phyloP scores from a whole-genome alignment of 23 red algal species.

The Pyropia yezoensis region DNA sequence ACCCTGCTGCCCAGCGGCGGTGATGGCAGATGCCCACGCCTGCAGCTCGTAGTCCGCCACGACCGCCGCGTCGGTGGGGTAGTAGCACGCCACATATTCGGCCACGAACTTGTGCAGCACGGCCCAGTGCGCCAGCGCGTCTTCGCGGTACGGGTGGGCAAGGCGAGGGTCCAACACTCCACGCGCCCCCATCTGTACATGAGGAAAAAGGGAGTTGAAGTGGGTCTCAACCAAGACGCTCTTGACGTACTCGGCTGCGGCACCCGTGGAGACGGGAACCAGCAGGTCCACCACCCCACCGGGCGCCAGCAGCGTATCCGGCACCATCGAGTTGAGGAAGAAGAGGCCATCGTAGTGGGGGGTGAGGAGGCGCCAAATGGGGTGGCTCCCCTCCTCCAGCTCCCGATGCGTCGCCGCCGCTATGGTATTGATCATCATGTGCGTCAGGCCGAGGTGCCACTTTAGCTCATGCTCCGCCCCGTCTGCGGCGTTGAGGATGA shows the following conservation, averaged over 20 bases:
- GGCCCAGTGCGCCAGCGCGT: conserved; percentile 3
- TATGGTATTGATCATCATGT: conserved; percentile 5
- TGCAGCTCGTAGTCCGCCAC: conserved; percentile 7
- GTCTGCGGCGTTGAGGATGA: conserved; percentile 8
- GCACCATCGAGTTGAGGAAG: conserved; percentile 10
- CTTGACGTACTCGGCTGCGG: conserved; percentile 7
- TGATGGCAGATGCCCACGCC: conserved; percentile 1
- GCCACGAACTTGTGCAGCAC: background rate
- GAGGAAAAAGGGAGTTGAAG: conserved; percentile 27
- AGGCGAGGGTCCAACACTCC: conserved; percentile 8
- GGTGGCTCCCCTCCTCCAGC: background rate
- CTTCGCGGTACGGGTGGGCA: conserved; percentile 7
- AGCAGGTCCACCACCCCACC: background rate
- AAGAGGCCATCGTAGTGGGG: conserved; percentile 10
- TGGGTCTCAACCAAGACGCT: background rate
- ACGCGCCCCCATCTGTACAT: background rate
- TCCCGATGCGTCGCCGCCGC: conserved; percentile 4
- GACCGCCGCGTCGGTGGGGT: background rate
- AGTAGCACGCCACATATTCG: conserved; percentile 5
- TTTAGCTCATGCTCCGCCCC: conserved; percentile 9
- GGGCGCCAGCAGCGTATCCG: background rate
- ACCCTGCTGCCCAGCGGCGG: background rate
- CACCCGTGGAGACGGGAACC: background rate
- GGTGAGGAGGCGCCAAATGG: background rate
- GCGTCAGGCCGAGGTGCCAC: conserved; percentile 8